A percentile compares a stretch with the other conserved stretches of the same genome.
These are phyloP conservation scores for Zygosaccharomyces sapae DNA, from an alignment of 1,139 yeast genomes.

Conservation along the genomic window DNA sequence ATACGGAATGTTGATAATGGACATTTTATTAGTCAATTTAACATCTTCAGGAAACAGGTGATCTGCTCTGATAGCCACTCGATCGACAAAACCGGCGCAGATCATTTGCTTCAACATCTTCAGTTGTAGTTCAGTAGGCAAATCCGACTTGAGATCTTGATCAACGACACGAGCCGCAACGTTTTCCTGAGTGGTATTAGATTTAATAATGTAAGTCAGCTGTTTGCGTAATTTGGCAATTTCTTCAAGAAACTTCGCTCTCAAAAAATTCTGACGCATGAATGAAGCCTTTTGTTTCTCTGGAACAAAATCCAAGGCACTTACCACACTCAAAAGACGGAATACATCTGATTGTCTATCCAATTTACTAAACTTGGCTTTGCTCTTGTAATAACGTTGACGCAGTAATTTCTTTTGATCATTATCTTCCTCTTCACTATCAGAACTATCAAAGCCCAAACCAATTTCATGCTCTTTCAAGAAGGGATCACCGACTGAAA, in stretches of 20 bases:
- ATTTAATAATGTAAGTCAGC: constrained; percentile 66
- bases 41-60: constrained; percentile 57
- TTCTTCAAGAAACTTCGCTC: constrained; percentile 76
- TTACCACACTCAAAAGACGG: constrained; percentile 71
- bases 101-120: constrained; percentile 85
- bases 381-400: constrained; percentile 51
- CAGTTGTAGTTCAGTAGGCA: constrained; percentile 68
- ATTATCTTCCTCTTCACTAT: constrained; percentile 33
- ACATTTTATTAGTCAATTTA: constrained; percentile 53
- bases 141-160: constrained; percentile 54
- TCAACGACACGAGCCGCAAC: constrained; percentile 49
- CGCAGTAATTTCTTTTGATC: constrained; percentile 45
- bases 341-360: constrained; percentile 75
- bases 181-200: constrained; percentile 55
- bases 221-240: constrained; percentile 77
- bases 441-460: constrained; percentile 27
- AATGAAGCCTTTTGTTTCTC: constrained; percentile 45
- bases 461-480: constrained; percentile 70
- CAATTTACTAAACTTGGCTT: constrained; percentile 57
- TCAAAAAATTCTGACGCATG: constrained; percentile 55
- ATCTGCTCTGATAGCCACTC: constrained; percentile 82
- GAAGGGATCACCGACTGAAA: constrained; percentile 93
- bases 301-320: constrained; percentile 81
- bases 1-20: constrained; percentile 67
- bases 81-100: constrained; percentile 90